phyloP scores from a whole-genome alignment of 345 rosid genomes.

The Heritiera littoralis region DNA sequence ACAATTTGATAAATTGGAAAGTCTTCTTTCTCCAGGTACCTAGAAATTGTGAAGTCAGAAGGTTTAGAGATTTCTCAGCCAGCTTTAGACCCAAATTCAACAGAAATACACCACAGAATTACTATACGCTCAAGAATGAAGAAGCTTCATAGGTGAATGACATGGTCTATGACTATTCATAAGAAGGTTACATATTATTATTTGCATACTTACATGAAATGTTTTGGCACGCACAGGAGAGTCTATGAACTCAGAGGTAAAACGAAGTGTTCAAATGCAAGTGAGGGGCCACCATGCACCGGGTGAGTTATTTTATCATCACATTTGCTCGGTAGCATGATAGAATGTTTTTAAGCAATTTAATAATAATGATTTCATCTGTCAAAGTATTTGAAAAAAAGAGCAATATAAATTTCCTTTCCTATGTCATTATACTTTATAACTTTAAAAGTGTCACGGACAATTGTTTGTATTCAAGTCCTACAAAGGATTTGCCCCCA shows the following conservation, averaged over 20 bases:
- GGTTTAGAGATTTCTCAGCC: slow-evolving; percentile 98
- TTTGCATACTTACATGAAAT: slow-evolving; percentile 20
- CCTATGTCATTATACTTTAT: neutral
- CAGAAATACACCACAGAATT: slow-evolving; percentile 90
- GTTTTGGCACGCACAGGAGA: slow-evolving; percentile 55
- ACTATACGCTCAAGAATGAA: slow-evolving; percentile 80
- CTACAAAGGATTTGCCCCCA: neutral
- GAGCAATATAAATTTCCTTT: neutral
- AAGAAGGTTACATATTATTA: neutral
- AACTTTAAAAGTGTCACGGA: neutral
- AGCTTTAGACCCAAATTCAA: slow-evolving; percentile 86
- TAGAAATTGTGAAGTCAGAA: slow-evolving; percentile 64
- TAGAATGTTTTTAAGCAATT: neutral
- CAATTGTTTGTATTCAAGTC: neutral
- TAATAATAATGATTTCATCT: neutral
- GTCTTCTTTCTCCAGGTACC: slow-evolving; percentile 52
- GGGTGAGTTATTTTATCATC: slow-evolving; percentile 50
- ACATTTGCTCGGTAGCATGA: slow-evolving; percentile 8
- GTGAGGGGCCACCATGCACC: slow-evolving; percentile 95
- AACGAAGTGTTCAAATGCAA: slow-evolving; percentile 69
- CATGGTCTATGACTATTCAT: slow-evolving; percentile 5
- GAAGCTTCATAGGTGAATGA: slow-evolving; percentile 62
- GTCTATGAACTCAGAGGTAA: slow-evolving; percentile 80
- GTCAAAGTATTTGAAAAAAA: neutral
- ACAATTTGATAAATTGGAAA: neutral